Base-by-base conservation (phyloP, 2,329 filamentous ascomycete genomes). In the Harringtonia aguacate region DNA sequence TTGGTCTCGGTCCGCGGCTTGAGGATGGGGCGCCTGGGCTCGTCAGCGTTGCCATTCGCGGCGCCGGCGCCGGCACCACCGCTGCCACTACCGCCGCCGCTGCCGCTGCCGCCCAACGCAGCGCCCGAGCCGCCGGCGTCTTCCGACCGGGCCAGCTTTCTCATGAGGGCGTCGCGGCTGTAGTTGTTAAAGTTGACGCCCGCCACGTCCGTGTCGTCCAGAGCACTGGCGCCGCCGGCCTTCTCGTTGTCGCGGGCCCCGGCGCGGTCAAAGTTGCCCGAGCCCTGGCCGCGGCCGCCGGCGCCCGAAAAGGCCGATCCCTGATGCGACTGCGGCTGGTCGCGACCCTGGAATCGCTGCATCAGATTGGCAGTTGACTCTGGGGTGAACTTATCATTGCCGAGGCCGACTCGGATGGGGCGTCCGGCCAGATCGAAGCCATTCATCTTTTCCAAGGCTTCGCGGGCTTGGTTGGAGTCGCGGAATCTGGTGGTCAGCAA, bases 141-240 rank as follows among this genome's bases (percentile, higher is more conserved):
- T 67, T 97, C 89, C 68, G 85, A 90, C 74, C 92, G 83, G 61
- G 92, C 89, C 66, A 98, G 85, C 70, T 97, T 95, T 65, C 87
- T 81, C 92, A 98, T 98, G 67, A 98, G 81, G 60, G 89, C 86
- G 70, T 97, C 88, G 68, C 92, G 86, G 73, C 87, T 95, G 72
- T 94, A 95, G 66, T 95, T 95, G 76, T 88, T 95, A 83, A 97
- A 97, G 69, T 97, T 97, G 66, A 98, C 90, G 59, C 92, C 92
- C 41, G 86, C 87, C 61, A 98, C 92, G 64, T 98, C 92, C 50
- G 89, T 94, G 61, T 98, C 92, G 66, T 98, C 92, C 42, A 98
- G 73, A 56, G 92, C 92, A 68, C 89, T 95, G 40, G 90, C 90
- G 55, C 88, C 88, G 48, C 86, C 85, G 37, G 85, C 78, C 66